Percentiles rank a stretch among this genome's conserved stretches.
Evolutionary conservation across 2,329 filamentous ascomycete genomes (phyloP).

Genomic region (Albophoma yamanashiensis): DNA sequence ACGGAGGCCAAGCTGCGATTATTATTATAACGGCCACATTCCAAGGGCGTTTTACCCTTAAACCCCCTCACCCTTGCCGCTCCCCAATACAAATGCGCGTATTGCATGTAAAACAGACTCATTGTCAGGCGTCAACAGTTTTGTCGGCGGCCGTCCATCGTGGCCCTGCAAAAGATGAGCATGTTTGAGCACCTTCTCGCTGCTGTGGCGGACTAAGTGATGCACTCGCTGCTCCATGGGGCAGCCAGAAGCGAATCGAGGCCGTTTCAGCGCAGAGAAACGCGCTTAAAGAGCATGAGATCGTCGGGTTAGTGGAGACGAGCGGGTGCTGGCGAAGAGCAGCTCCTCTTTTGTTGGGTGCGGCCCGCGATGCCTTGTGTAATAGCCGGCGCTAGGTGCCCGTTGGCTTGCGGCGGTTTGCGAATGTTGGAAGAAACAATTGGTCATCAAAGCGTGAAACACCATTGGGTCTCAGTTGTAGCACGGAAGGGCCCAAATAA

Average conservation of each 20-base stretch:
- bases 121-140: neutral
- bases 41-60: neutral
- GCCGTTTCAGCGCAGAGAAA: neutral
- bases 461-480: neutral
- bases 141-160: neutral
- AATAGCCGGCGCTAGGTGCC: neutral
- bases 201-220: neutral
- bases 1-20: neutral
- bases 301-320: neutral
- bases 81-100: neutral
- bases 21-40: neutral
- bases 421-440: neutral
- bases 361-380: neutral
- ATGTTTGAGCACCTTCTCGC: neutral
- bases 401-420: neutral
- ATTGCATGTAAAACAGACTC: neutral
- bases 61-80: neutral
- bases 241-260: neutral
- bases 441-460: neutral
- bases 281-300: neutral
- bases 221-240: neutral
- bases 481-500: neutral
- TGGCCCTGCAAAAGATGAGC: neutral
- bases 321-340: neutral
- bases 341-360: neutral